Evolutionary conservation across 352 stramenopile species (phyloP).

Genomic region (Globisporangium canariense): DNA sequence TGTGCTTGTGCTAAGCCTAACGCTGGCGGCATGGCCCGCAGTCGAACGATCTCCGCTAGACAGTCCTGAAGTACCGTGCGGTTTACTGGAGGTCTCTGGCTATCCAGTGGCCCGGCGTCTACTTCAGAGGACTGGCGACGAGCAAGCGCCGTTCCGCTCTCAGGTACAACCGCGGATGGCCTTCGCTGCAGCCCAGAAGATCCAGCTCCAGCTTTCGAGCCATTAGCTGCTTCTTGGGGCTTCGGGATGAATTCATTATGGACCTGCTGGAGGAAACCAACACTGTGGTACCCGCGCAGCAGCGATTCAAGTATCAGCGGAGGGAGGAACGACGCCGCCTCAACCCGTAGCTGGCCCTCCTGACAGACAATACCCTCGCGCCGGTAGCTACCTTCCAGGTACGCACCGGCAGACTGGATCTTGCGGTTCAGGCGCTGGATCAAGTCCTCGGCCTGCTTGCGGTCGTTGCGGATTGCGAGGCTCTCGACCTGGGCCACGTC

Average conservation of each 20-base stretch:
- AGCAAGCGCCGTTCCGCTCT: neutral
- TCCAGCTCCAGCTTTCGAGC: too few species aligned
- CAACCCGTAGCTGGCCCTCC: conserved; percentile 61
- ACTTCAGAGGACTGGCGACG: neutral
- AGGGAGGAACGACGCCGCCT: conserved; percentile 57
- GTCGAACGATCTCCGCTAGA: conserved; percentile 23
- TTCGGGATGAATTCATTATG: conserved; percentile 20
- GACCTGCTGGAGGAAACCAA: conserved; percentile 61
- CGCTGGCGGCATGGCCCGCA: conserved; percentile 9
- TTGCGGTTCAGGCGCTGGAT: conserved; percentile 44
- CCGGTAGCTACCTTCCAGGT: conserved; percentile 39
- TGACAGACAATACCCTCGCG: conserved; percentile 55
- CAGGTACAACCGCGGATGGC: neutral
- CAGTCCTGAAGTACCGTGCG: conserved; percentile 26
- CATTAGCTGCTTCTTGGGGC: neutral
- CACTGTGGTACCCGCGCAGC: conserved; percentile 51
- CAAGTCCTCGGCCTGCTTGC: conserved; percentile 53
- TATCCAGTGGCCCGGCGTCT: neutral
- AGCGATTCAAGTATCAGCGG: conserved; percentile 67
- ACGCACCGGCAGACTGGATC: conserved; percentile 55
- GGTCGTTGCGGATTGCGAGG: conserved; percentile 52
- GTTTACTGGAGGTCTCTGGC: neutral
- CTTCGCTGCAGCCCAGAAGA: neutral
- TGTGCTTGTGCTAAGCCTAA: conserved; percentile 2
- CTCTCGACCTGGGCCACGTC: conserved; percentile 51